phyloP scores from a whole-genome alignment of 192 early-diverging fungal genomes.

The Backusella mclennaniae region DNA sequence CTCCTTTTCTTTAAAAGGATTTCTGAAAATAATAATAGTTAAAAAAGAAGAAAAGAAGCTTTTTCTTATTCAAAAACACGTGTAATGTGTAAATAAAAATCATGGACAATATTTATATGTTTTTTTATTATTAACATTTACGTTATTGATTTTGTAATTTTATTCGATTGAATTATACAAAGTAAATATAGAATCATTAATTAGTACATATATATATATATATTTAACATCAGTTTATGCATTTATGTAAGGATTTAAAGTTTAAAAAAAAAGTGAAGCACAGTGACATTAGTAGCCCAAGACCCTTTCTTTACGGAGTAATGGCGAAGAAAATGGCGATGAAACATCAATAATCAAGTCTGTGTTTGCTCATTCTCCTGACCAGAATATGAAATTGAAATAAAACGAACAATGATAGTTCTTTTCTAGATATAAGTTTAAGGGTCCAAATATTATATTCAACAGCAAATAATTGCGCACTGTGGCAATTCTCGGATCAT shows the following conservation, averaged over 20 bases:
- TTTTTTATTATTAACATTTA: neutral
- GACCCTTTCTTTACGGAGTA: neutral
- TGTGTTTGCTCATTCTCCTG: neutral
- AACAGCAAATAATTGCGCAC: neutral
- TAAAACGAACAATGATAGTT: neutral
- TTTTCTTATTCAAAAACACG: neutral
- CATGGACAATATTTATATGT: neutral
- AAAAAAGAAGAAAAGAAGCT: neutral
- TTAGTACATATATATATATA: neutral
- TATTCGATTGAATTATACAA: neutral
- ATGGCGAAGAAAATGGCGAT: neutral
- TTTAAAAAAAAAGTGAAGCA: neutral
- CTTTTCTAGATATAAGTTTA: neutral
- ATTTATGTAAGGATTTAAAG: neutral
- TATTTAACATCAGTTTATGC: neutral
- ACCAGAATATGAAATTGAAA: neutral
- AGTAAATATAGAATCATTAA: neutral
- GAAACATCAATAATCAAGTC: neutral
- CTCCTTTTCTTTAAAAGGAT: neutral
- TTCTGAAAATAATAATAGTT: neutral
- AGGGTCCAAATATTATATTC: neutral
- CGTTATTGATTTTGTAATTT: neutral
- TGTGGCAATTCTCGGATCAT: neutral
- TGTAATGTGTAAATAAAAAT: neutral
- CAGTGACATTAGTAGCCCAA: neutral